Base-by-base conservation (phyloP, 768 basidiomycete genomes). In the Tricholoma furcatifolium region DNA sequence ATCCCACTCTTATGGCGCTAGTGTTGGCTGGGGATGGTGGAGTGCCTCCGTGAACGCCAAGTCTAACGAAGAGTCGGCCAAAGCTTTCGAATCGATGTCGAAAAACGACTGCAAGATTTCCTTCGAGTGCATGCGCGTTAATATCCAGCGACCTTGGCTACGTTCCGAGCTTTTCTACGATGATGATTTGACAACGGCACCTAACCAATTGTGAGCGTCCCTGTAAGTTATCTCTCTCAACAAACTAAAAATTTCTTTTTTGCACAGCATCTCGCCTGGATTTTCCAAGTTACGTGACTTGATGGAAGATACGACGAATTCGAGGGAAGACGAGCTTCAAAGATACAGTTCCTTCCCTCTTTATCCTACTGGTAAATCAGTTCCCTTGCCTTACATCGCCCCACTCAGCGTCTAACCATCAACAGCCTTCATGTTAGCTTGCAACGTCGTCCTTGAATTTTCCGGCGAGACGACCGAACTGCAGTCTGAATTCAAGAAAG, bases 101-200 rank as follows among this genome's bases (percentile, higher is more conserved):
- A 45, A 38, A 2, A 38, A 24, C 23, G n/a, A 21, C 10, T 36
- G 32, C 50, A 51, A 36, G 42, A 51, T 51, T 12, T 27, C 32
- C 3, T 51, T 51, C 43, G 50, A 51, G 34, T 51, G 50, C 43
- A 51, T 51, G 50, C 50, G 50, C 36, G 50, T 44, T 7, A 43
- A 51, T 20, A 45, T 51, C 12, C 1, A 1, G 3, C 42, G 50
- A 2, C 38, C 50, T 10, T 51, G 50, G 43, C 42, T 51, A 11
- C 50, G 43, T 27, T 5, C 34, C 6, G 50, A 44, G 36, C 43
- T 45, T 17, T 51, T 45, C 43, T 51, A 38, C 34, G 50, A 51
- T 30, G 15, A 43, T 4, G 50, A 51, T 30, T 23, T 51, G 42
- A 45, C 42, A 20, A 30, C 24, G 9, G 50, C 38, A 6, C 43